These are phyloP conservation scores for Clathrospora elynae DNA, from an alignment of 2,329 filamentous ascomycete genomes.

Conservation along the genomic window DNA sequence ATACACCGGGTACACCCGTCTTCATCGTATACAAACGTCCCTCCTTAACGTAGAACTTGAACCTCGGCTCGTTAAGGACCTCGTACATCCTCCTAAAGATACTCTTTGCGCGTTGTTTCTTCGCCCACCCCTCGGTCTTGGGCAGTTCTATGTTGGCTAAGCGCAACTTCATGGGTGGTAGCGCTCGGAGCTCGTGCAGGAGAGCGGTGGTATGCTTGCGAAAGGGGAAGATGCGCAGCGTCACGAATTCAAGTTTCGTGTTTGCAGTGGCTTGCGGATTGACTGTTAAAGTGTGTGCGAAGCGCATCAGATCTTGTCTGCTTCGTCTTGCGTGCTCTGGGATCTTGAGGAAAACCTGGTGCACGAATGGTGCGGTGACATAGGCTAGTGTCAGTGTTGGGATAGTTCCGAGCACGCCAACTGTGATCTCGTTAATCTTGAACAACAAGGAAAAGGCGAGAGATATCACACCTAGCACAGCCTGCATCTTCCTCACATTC, in stretches of 20 bases:
- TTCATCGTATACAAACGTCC: constrained; percentile 38
- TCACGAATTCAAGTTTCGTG: constrained; percentile 44
- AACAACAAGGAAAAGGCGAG: neutral
- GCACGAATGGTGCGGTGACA: constrained; percentile 46
- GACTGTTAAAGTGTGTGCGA: constrained; percentile 26
- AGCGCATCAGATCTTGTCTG: constrained; percentile 34
- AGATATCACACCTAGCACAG: constrained; percentile 34
- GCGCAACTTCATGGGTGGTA: constrained; percentile 32
- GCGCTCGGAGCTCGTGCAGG: constrained; percentile 41
- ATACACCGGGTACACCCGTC: constrained; percentile 43
- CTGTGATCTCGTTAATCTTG: constrained; percentile 18
- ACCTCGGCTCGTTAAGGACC: constrained; percentile 38
- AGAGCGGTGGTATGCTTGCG: constrained; percentile 37
- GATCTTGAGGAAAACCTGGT: constrained; percentile 40
- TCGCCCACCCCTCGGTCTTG: constrained; percentile 27
- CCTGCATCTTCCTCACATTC: constrained; percentile 33
- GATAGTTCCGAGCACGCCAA: constrained; percentile 37
- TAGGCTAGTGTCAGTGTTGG: constrained; percentile 43
- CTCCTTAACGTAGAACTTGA: constrained; percentile 46
- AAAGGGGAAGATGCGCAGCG: constrained; percentile 43
- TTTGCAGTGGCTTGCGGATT: constrained; percentile 22
- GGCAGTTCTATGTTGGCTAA: constrained; percentile 44
- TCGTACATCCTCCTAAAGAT: constrained; percentile 25
- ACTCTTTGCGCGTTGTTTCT: constrained; percentile 27
- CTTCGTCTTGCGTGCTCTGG: constrained; percentile 35